Percentiles rank a stretch among this genome's conserved stretches.
Evolutionary conservation across 495 filamentous ascomycete species (phyloP).

Genomic region (Hypoxylon rickii): DNA sequence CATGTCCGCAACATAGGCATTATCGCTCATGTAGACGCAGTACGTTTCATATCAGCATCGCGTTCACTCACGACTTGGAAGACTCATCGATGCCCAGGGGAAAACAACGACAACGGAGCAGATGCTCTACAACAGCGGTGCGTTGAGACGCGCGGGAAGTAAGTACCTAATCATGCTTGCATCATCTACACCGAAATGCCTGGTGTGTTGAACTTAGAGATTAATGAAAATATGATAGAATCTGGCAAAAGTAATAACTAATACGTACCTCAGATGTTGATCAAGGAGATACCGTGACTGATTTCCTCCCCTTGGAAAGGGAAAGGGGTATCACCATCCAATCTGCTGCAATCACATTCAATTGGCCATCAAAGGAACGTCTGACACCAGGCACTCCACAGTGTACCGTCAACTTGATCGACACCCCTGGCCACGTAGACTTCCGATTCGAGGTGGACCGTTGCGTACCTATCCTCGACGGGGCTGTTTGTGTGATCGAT

Average conservation of each 20-base stretch:
- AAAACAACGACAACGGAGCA: constrained; percentile 99
- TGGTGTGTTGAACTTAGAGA: too few species aligned
- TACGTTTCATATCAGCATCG: constrained; percentile 44
- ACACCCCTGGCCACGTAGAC: constrained; percentile 97
- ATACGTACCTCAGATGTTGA: constrained; percentile 74
- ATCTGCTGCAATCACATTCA: constrained; percentile 93
- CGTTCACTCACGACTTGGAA: constrained; percentile 10
- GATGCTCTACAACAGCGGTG: constrained; percentile 97
- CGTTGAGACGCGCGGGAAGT: constrained; percentile 85
- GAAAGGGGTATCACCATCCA: constrained; percentile 97
- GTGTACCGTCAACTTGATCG: constrained; percentile 84
- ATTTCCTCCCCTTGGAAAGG: constrained; percentile 94
- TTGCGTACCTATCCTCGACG: constrained; percentile 90
- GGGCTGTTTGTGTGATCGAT: constrained; percentile 93
- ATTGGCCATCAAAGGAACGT: constrained; percentile 63
- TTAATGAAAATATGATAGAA: too few species aligned
- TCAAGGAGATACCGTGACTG: constrained; percentile 94
- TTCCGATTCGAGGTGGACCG: constrained; percentile 98
- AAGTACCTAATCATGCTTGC: constrained; percentile 29
- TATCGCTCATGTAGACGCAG: constrained; percentile 98
- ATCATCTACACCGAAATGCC: too few species aligned
- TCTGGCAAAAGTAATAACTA: constrained; percentile 2
- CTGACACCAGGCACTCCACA: constrained; percentile 44
- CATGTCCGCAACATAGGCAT: constrained; percentile 94
- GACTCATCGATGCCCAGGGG: constrained; percentile 56